Conservation (phyloP, 75 land plant genomes). For the Azolla pinnata region DNA sequence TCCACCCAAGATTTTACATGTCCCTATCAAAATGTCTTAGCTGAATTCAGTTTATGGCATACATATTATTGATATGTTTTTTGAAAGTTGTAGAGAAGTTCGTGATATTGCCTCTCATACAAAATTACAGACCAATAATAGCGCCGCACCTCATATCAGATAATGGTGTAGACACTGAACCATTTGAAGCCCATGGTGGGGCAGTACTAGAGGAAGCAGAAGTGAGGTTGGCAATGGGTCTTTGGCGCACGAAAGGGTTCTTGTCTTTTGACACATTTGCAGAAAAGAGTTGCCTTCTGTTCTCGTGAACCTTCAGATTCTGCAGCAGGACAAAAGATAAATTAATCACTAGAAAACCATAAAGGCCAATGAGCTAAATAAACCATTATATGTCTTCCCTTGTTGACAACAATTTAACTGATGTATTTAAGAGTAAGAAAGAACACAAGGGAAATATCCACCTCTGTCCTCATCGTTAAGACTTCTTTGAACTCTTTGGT, state of each 20-base stretch:
- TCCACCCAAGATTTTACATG: too few relatives aligned
- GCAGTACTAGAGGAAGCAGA: conserved; percentile 24
- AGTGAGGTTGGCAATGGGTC: conserved; percentile 44
- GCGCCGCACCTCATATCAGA: too few relatives aligned
- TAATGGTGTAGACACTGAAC: conserved; percentile 37
- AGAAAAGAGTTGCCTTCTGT: conserved; percentile 67
- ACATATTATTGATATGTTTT: too few relatives aligned
- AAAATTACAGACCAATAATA: too few relatives aligned
- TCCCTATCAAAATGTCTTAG: too few relatives aligned
- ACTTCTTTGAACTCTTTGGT: conserved; percentile 96
- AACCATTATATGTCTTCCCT: too few relatives aligned
- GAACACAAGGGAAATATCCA: conserved; percentile 8
- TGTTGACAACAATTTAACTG: too few relatives aligned
- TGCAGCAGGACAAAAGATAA: conserved; percentile 26
- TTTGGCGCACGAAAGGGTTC: conserved; percentile 72
- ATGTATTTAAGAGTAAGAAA: background rate
- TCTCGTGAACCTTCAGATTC: conserved; percentile 87
- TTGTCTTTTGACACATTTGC: conserved; percentile 44
- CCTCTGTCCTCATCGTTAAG: conserved; percentile 84
- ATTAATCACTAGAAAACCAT: too few relatives aligned
- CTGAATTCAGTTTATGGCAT: too few relatives aligned
- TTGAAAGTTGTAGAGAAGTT: too few relatives aligned
- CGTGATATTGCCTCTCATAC: too few relatives aligned
- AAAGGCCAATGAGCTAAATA: too few relatives aligned
- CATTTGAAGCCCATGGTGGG: conserved; percentile 82